Base-by-base conservation (phyloP, 202 grass and related monocot genomes). In the Bolboschoenoplectus hybrid region DNA sequence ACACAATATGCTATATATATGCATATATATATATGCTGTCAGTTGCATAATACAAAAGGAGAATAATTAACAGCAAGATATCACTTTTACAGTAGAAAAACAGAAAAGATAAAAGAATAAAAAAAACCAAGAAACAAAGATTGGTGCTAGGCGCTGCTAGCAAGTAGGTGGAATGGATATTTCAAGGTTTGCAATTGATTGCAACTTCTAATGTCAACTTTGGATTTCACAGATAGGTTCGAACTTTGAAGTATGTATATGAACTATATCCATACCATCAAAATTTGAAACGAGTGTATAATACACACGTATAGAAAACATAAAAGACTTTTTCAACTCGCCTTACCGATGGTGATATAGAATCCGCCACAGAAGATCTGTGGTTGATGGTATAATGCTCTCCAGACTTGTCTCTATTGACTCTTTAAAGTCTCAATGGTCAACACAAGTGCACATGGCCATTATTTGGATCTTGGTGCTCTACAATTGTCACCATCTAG, bases 341-440 rank as follows among this genome's bases (percentile, higher is more conserved):
- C 26, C 38, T 19, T 55, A 80, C 55, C 2, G 26, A 1, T 40
- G 53, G 38, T 4, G 26, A 12, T 20, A 17, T 43, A n/a, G 7
- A 19, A 26, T 61, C 1, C 11, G 53, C 53, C 52, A 80, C 55
- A 80, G 38, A 80, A 20, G 53, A 61, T 80, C 76, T 9, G 4
- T 77, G 0, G 7, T 51, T 19, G 13, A 3, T 12, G 55, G 67
- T 38, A 34, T 79, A 56, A 58, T 80, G 76, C 55, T 9, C 7
- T 80, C 53, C 56, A 61, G 76, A 80, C 76, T 80, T 62, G 76
- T 80, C 76, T 80, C 76, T 80, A 80, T 80, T 80, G 76, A 58
- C 55, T 11, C 2, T 5, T 6, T 58, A 36, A 51, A 80, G 55
- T 58, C 36, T 58, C 76, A 60, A 80, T 38, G 34, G 76, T 80